phyloP scores from a whole-genome alignment of 352 stramenopile genomes.

The Phytopythium aichiense region DNA sequence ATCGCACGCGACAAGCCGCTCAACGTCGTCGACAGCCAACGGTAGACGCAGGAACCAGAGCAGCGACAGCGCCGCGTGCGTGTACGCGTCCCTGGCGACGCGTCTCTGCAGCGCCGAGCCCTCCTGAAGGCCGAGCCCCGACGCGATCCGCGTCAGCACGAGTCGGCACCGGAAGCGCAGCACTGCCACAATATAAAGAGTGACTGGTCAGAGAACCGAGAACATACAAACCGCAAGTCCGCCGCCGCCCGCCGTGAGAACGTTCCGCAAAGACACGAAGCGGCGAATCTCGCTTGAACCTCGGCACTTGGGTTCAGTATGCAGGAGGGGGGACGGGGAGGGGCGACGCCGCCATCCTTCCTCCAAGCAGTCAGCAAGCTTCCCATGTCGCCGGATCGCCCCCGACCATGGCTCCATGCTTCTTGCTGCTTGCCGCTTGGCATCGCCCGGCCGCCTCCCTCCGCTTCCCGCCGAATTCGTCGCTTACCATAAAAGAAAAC shows the following conservation, averaged over 20 bases:
- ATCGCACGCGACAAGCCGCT: slow-evolving; percentile 8
- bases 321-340: not conserved
- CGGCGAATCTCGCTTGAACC: slow-evolving; percentile 3
- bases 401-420: not conserved
- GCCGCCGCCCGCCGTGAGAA: not conserved
- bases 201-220: not conserved
- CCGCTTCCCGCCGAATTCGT: slow-evolving; percentile 1
- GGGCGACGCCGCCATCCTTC: not conserved
- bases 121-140: slow-evolving; percentile 15
- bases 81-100: slow-evolving; percentile 23
- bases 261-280: slow-evolving; percentile 11
- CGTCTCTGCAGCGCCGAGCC: slow-evolving; percentile 11
- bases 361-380: not conserved
- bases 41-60: slow-evolving; percentile 52
- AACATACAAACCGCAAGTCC: slow-evolving; percentile 1
- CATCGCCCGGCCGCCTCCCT: not conserved
- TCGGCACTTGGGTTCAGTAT: slow-evolving; percentile 2
- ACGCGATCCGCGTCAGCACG: slow-evolving; percentile 28
- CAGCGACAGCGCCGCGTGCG: slow-evolving; percentile 27
- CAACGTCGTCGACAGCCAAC: not conserved
- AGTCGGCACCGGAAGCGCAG: slow-evolving; percentile 38
- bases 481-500: slow-evolving; percentile 48
- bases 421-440: no score
- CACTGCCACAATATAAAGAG: slow-evolving; percentile 19
- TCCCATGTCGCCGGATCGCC: not conserved